A percentile compares a stretch with the other conserved stretches of the same genome.
phyloP scores from a whole-genome alignment of 768 basidiomycete species.

The Russula sp. region DNA sequence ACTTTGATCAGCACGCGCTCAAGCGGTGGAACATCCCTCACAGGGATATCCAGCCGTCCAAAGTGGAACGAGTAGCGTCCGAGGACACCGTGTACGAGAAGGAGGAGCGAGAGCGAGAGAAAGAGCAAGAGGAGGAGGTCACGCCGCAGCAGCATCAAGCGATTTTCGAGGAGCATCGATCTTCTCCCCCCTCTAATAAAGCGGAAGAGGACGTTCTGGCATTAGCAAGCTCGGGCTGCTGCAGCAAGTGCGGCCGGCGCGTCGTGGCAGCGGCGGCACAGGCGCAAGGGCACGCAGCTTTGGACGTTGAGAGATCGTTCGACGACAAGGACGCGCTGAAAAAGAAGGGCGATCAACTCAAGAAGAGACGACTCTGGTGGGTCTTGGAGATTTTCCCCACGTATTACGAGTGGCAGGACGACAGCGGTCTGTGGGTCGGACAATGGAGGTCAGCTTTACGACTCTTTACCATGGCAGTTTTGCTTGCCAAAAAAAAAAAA shows the following conservation, averaged over 20 bases:
- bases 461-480: too few species aligned
- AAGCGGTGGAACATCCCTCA: slow-evolving; percentile 6
- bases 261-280: not conserved
- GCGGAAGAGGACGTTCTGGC: too few species aligned
- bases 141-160: not conserved
- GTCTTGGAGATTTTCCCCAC: slow-evolving; percentile 59
- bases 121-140: not conserved
- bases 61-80: not conserved
- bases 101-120: too few species aligned
- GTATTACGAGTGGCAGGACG: slow-evolving; percentile 49
- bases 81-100: not conserved
- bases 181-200: too few species aligned
- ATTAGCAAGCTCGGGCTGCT: too few species aligned
- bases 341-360: slow-evolving; percentile 48
- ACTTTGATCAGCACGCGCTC: slow-evolving; percentile 12
- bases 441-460: slow-evolving; percentile 43
- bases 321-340: slow-evolving; percentile 32
- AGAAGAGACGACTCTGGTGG: slow-evolving; percentile 49
- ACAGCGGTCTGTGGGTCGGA: slow-evolving; percentile 45
- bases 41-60: not conserved
- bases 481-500: too few species aligned
- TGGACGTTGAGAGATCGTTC: not conserved
- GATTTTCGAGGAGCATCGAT: not conserved
- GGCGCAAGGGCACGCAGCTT: not conserved
- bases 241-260: too few species aligned